Evolutionary conservation across 108 stramenopile genomes (phyloP).

Genomic region (Fistulifera pelliculosa): DNA sequence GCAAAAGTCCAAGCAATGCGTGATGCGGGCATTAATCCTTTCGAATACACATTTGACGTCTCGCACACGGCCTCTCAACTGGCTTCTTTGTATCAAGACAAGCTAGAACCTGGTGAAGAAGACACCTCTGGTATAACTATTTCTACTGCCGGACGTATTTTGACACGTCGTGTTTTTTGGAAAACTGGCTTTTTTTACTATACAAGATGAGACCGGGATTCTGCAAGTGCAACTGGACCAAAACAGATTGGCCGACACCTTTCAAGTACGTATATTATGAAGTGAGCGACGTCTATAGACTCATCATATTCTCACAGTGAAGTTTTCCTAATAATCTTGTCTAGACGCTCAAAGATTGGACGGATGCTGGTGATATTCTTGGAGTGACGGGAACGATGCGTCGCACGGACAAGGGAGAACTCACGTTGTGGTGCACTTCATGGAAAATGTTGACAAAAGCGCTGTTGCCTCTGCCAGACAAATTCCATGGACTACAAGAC

Average conservation of each 20-base stretch:
- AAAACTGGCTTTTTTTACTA: slow-evolving; percentile 89
- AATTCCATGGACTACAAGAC: slow-evolving; percentile 92
- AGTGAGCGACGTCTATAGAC: not conserved
- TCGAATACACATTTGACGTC: slow-evolving; percentile 63
- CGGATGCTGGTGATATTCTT: slow-evolving; percentile 91
- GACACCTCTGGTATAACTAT: slow-evolving; percentile 70
- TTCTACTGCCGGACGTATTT: slow-evolving; percentile 86
- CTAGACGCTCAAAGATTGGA: slow-evolving; percentile 86
- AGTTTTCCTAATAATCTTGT: not conserved
- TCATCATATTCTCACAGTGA: not conserved
- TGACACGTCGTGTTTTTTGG: slow-evolving; percentile 94
- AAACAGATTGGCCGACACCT: slow-evolving; percentile 61
- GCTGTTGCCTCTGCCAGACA: slow-evolving; percentile 90
- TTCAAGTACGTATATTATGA: slow-evolving; percentile 41
- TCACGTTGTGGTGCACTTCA: slow-evolving; percentile 86
- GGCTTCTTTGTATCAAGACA: slow-evolving; percentile 45
- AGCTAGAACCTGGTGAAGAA: slow-evolving; percentile 67
- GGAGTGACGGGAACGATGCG: slow-evolving; percentile 88
- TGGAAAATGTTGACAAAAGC: slow-evolving; percentile 97
- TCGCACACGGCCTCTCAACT: slow-evolving; percentile 57
- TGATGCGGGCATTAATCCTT: slow-evolving; percentile 71
- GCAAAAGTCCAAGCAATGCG: slow-evolving; percentile 76
- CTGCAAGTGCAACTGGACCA: slow-evolving; percentile 96
- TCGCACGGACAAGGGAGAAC: slow-evolving; percentile 94
- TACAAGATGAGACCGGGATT: slow-evolving; percentile 85